Conservation (phyloP, 2,329 filamentous ascomycete genomes). For the Colletotrichum shisoi region DNA sequence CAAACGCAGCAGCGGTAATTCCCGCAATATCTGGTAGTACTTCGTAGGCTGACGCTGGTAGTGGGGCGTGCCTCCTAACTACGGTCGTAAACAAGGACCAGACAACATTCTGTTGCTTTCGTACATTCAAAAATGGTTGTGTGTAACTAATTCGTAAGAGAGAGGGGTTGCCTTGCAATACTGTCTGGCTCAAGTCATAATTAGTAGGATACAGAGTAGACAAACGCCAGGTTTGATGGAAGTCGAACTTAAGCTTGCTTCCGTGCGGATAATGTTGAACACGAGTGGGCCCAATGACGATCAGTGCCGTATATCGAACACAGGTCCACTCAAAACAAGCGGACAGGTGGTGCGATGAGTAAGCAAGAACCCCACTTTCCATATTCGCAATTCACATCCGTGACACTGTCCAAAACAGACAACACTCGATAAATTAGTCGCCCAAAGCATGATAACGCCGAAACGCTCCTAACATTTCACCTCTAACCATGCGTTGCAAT, state of each 20-base stretch:
- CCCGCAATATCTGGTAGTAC: not conserved
- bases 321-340: not conserved
- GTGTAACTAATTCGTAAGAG: not conserved
- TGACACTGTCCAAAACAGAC: no score
- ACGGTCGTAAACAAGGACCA: no score
- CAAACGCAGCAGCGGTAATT: not conserved
- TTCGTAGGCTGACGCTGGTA: not conserved
- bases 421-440: no score
- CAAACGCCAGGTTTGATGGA: not conserved
- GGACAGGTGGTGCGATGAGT: not conserved
- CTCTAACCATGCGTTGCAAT: no score
- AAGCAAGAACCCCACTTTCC: not conserved
- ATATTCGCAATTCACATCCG: no score
- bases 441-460: no score
- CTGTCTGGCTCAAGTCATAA: not conserved
- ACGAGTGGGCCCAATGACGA: not conserved
- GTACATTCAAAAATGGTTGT: not conserved
- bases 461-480: no score
- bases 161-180: not conserved
- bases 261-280: not conserved
- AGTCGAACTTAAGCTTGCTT: constrained; percentile 1
- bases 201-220: not conserved
- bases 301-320: not conserved
- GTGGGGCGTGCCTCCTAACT: no score
- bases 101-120: not conserved